A percentile compares a stretch with the other conserved stretches of the same genome.
Evolutionary conservation across 129 eudicot genomes (phyloP).

Genomic region (Sambucus nigra): DNA sequence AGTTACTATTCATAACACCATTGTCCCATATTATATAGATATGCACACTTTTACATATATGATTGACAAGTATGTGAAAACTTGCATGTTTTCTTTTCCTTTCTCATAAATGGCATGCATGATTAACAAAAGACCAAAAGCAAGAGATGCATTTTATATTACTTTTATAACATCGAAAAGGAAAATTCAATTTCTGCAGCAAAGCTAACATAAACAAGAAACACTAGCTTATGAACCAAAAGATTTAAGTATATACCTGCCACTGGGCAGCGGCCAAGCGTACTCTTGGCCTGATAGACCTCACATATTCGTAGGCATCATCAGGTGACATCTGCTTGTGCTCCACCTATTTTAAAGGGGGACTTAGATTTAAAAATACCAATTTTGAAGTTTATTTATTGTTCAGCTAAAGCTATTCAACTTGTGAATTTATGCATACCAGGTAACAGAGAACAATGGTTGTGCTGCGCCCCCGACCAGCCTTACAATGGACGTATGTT

Average conservation of each 20-base stretch:
- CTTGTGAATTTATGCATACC: slow-evolving; percentile 25
- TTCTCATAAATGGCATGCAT: no score
- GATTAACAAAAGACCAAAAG: no score
- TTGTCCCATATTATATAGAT: no score
- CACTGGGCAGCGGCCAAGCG: slow-evolving; percentile 71
- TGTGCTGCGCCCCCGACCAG: slow-evolving; percentile 88
- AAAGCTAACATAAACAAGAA: background rate
- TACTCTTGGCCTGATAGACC: slow-evolving; percentile 70
- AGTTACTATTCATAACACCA: no score
- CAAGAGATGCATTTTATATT: no score
- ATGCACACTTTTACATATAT: no score
- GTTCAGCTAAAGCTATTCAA: background rate
- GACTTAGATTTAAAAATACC: background rate
- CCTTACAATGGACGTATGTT: slow-evolving; percentile 85
- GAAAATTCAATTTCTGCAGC: background rate
- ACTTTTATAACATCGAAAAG: background rate
- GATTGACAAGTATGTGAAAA: no score
- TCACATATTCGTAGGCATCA: slow-evolving; percentile 48
- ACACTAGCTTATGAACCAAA: background rate
- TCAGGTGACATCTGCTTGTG: slow-evolving; percentile 71
- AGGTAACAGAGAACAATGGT: slow-evolving; percentile 75
- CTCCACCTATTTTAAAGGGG: slow-evolving; percentile 33
- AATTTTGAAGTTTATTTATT: background rate
- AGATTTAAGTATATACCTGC: slow-evolving; percentile 27
- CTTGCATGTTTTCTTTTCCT: no score